Base-by-base conservation (phyloP, 1,139 yeast species). In the Scheffersomyces segobiensis region DNA sequence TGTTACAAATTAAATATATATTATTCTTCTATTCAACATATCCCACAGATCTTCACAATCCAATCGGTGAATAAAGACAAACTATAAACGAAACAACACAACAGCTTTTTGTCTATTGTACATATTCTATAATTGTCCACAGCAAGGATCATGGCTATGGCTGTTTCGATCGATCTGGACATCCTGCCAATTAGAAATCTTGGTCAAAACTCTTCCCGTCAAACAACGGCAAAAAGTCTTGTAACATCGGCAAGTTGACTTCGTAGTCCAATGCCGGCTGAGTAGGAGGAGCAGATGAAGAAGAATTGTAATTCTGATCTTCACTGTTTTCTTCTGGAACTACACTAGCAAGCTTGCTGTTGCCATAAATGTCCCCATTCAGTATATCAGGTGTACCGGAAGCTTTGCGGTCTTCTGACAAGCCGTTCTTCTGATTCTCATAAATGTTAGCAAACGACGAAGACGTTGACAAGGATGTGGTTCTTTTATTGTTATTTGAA, bases 191-290 rank as follows among this genome's bases (percentile, higher is more conserved):
- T 32, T 32, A 32, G 42, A 32, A 32, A 4, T 32, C 42, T 14
- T 32, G 42, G 42, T 32, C 42, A 32, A 32, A 14, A 14, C 17
- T 32, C 10, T 48, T 48, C 12, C n/a, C 24, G 24, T 48, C 50
- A 4, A 20, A 48, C 50, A 20, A 26, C 4, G 60, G 63, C 47
- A 60, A 47, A 26, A 62, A 57, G 26, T 63, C 67, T 50, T 50
- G 60, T 51, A 62, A 52, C 57, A 57, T 56, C 5, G 65, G 65
- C 51, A 63, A 55, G 14, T 61, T 61, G 32, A 62, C 46, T 8
- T 62, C 67, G 49, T 62, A 65, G n/a, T 63, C 66, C 53, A 62
- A 57, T 8, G 62, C 59, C 19, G 46, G 52, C 48, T 60, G 61
- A 22, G 56, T 39, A n/a, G 67, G 63, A 8, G 66, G 65, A 19